Evolutionary conservation across 2,329 filamentous ascomycete species (phyloP), one percentile per base, ranked within the genome.

Genomic region (Neophaeococcomyces mojaviensis): DNA sequence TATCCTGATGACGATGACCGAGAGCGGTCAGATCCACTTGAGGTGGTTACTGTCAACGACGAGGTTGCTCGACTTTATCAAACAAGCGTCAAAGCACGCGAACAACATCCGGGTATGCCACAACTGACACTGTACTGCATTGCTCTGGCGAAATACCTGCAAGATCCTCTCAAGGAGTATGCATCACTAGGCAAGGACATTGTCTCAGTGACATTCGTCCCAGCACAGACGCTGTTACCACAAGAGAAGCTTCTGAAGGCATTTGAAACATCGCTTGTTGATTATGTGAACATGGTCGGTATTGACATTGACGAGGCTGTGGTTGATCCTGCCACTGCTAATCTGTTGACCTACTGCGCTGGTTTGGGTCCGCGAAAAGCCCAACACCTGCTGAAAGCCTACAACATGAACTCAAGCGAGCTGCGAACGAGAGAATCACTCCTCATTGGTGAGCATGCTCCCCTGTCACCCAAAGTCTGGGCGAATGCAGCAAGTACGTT

Each of bases 1-100:
- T 95, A 86, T 58, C 82, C 88, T 42, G 86, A 95, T 53, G 85
- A 90, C n/a, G 79, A 79, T 22, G 80, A 80, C 46, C 82, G 88
- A 50, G 84, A 85, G 52, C 77, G 82, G 47, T 85, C 75, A 48
- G 88, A 95, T 59, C 79, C 80, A 9, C 73, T 98, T 24, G 90
- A 97, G 49, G 84, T 97, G 8, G 74, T 97, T 24, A 80, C 95
- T 45, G 86, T 96, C 51, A 96, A 97, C 57, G 92, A 98, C 58
- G 92, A 98, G 67, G 88, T 96, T 40, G 92, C 92, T n/a, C 81
- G 92, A 36, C 77, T 97, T 3, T 98, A 96, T 69, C 89, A 96
- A 66, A 87, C 88, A 58, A 96, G 88, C 62, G 78, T 82, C 12
- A 81, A 89, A 34, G 89, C 86, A 9, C 72, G 78, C 39, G 70